These are phyloP conservation scores for Aspergillaceae sp. DNA, from an alignment of 2,329 filamentous ascomycete species.

Conservation along the genomic window DNA sequence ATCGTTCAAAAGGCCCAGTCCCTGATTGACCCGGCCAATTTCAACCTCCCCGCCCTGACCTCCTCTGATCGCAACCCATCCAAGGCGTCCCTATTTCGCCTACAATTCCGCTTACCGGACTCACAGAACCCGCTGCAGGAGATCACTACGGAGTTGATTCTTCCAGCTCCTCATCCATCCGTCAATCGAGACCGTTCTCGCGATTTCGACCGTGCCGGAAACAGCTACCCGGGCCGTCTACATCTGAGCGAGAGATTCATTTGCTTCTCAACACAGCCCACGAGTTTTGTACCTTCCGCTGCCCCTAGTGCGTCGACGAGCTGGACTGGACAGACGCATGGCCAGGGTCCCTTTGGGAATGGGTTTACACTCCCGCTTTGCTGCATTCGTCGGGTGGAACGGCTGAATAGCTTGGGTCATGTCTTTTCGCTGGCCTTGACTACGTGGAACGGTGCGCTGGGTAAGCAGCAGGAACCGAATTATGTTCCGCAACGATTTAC, in stretches of 20 bases:
- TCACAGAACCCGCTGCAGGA: conserved; percentile 90
- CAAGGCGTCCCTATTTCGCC: conserved; percentile 86
- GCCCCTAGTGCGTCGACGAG: conserved; percentile 70
- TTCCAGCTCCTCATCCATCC: conserved; percentile 59
- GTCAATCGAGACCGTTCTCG: conserved; percentile 48
- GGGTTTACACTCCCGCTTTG: conserved; percentile 92
- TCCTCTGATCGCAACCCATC: conserved; percentile 73
- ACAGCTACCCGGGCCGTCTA: conserved; percentile 83
- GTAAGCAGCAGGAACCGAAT: conserved; percentile 47
- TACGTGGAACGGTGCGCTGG: conserved; percentile 72
- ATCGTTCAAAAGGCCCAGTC: conserved; percentile 94
- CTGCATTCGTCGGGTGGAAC: conserved; percentile 82
- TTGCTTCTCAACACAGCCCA: conserved; percentile 90
- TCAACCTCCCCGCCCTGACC: conserved; percentile 62
- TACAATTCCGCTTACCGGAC: conserved; percentile 89
- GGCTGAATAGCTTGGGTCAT: conserved; percentile 85
- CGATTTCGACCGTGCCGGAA: conserved; percentile 55
- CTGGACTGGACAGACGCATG: conserved; percentile 88
- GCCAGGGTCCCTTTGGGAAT: conserved; percentile 85
- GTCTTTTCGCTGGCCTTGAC: conserved; percentile 89
- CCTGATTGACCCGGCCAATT: conserved; percentile 81
- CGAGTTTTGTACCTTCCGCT: conserved; percentile 74
- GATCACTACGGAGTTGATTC: conserved; percentile 90
- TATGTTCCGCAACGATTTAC: conserved; percentile 79
- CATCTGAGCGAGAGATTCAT: conserved; percentile 91